Base-by-base conservation (phyloP, 73 alveolate species). In the Symbiodinium pilosum region DNA sequence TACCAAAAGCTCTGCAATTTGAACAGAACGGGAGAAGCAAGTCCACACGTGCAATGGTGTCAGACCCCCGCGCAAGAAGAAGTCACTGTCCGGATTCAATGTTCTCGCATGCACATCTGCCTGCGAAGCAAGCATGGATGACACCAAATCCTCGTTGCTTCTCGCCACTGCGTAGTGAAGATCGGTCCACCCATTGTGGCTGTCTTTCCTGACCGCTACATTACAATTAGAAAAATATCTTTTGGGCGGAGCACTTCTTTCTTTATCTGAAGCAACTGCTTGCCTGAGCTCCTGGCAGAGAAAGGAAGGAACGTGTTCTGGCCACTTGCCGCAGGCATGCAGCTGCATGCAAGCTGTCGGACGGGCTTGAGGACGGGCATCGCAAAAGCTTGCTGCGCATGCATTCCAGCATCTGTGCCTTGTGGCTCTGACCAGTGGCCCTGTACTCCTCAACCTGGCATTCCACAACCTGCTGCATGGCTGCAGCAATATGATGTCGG, bases 31-130 rank as follows among this genome's bases (percentile, higher is more conserved):
- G 38, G 93, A 43, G 43, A 84, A 84, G 42, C 44, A 43, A 2
- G 93, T 24, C 93, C 93, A 84, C 30, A 84, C 28, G 39, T 83
- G 93, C 93, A 84, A 34, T 30, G 93, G 93, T 12, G 93, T 38
- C 43, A 84, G 47, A 20, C 75, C 34, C 12, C 75, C 73, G 26
- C 93, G 93, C 71, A 84, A 28, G 93, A 84, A 84, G 52, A 38
- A 84, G 21, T 42, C 93, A 18, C 14, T 26, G 32, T 84, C 93
- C 12, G 93, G 47, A 2, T 42, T 24, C 40, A 26, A 7, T 7
- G 93, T 84, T 42, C 32, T 41, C 8, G 93, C 93, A 84, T 43
- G 52, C 18, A 44, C 51, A 34, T 84, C 43, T 24, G 93, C 93
- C 1, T 36, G 44, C 44, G 4, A 12, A 43, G 30, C 36, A 43